Conservation (phyloP, 495 filamentous ascomycete species). For the Wilcoxina mikolae region DNA sequence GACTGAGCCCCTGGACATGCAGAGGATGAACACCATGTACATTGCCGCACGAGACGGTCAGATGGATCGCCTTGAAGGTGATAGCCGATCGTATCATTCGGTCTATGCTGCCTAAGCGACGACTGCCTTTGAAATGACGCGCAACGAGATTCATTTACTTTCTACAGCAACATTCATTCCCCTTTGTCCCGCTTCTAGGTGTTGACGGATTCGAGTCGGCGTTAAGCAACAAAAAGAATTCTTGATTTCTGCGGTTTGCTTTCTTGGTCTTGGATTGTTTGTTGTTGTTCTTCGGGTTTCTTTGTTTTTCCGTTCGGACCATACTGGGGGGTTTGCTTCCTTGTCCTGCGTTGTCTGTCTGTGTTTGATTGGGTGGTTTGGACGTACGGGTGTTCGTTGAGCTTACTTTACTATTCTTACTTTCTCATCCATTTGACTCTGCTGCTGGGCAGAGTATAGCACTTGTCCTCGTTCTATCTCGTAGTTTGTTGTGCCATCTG, state of each 20-base stretch:
- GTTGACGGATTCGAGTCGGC: slow-evolving; percentile 8
- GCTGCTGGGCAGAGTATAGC: no score
- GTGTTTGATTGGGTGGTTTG: background rate
- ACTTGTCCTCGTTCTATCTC: no score
- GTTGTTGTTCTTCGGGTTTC: slow-evolving; percentile 6
- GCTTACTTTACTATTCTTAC: background rate
- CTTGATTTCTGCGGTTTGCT: slow-evolving; percentile 6
- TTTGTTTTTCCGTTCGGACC: slow-evolving; percentile 5
- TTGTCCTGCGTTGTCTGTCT: background rate
- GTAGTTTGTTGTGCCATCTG: no score
- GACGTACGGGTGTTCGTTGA: background rate
- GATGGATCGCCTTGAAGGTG: slow-evolving; percentile 37
- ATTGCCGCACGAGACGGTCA: slow-evolving; percentile 32
- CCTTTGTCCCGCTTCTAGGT: background rate
- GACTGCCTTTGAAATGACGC: background rate
- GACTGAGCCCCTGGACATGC: slow-evolving; percentile 32
- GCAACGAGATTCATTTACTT: slow-evolving; percentile 1
- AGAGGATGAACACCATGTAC: slow-evolving; percentile 36
- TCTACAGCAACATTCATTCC: background rate
- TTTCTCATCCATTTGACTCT: no score
- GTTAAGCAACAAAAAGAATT: slow-evolving; percentile 12
- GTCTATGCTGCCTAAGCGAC: slow-evolving; percentile 28
- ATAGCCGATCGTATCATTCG: slow-evolving; percentile 34
- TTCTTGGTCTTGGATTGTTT: background rate
- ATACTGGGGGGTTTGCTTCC: background rate